Base-by-base conservation (phyloP, 2,329 filamentous ascomycete genomes). In the Penicillium sp. region DNA sequence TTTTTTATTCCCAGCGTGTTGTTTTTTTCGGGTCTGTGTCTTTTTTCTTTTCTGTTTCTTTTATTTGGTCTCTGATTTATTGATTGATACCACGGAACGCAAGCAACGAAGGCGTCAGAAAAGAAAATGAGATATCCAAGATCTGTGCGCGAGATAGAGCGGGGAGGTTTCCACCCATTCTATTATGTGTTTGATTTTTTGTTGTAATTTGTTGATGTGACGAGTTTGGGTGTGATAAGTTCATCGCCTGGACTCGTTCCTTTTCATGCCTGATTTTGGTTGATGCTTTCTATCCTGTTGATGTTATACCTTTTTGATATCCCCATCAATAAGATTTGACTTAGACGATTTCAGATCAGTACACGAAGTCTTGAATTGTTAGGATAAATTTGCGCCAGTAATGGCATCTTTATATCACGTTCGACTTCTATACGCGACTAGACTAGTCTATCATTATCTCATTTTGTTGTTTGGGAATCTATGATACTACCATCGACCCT, bases 1-100 rank as follows among this genome's bases (percentile, higher is more conserved):
- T 22, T 41, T 75, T 79, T 59, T 55, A 78, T 75, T 79, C 80
- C 64, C 49, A 29, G 55, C 37, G 57, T 67, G 55, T 63, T 45
- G 67, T 62, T 62, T 61, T 61, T 67, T 51, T 56, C 16, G 35
- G 31, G 48, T 50, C 48, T 50, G 48, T 63, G 37, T 58, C 64
- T 63, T 55, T 52, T 59, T 58, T 37, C 35, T 53, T 55, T 31
- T 52, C 63, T 55, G 53, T 59, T 58, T 37, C 35, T 53, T 55
- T 31, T 52, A 48, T 57, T 48, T 55, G 33, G 29, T 52, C 22
- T 22, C 24, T 56, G 62, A 35, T 57, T 57, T 57, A 50, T 63
- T 61, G 60, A 63, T 65, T 68, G 65, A 68, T 68, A 68, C 65
- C 65, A 68, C 64, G 63, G 64, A 65, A 67, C 62, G 65, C 64